phyloP scores from a whole-genome alignment of 176 grass and related monocot genomes.

The Raddia distichophylla region DNA sequence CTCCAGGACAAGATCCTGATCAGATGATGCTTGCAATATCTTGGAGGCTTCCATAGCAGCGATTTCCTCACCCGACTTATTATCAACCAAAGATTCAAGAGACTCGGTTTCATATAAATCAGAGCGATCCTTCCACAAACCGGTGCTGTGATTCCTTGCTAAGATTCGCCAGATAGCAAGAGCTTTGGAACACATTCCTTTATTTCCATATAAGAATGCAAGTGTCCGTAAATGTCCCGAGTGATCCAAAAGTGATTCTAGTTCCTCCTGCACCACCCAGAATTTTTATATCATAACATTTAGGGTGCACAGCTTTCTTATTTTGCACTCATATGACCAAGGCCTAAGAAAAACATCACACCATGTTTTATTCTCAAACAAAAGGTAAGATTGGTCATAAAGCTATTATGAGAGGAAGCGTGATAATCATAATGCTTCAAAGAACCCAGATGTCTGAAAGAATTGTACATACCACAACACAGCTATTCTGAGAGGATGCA shows the following conservation, averaged over 20 bases:
- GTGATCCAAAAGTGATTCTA: conserved; percentile 87
- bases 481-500: conserved; percentile 87
- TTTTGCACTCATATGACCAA: conserved; percentile 34
- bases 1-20: conserved; percentile 86
- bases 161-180: conserved; percentile 83
- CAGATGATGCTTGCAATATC: conserved; percentile 79
- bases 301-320: conserved; percentile 34
- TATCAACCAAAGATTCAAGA: conserved; percentile 36
- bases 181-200: conserved; percentile 87
- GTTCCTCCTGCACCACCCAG: conserved; percentile 76
- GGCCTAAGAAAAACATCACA: conserved; percentile 35
- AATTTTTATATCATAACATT: not conserved
- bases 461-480: conserved; percentile 75
- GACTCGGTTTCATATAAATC: conserved; percentile 45
- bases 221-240: conserved; percentile 88
- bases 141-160: conserved; percentile 77
- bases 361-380: conserved; percentile 2
- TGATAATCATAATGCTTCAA: conserved; percentile 23
- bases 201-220: conserved; percentile 94
- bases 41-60: conserved; percentile 86
- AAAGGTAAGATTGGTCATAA: not conserved
- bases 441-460: conserved; percentile 11
- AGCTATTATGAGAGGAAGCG: no score
- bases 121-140: conserved; percentile 67
- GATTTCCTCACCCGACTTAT: conserved; percentile 57